Evolutionary conservation across 768 basidiomycete species (phyloP).

Genomic region (Termitomyces sp.): DNA sequence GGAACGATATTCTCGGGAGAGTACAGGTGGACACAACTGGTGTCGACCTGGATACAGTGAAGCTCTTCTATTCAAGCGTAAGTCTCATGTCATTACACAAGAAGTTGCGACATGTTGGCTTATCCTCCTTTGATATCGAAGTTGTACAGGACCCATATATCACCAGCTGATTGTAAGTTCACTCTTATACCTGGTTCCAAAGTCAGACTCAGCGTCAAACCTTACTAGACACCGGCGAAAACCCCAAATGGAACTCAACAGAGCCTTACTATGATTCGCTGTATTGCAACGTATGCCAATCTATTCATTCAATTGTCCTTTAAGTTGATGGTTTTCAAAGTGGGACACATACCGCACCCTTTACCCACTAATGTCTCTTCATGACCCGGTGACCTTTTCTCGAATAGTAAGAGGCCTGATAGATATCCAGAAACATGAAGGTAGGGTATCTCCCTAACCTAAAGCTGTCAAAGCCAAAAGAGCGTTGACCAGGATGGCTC

Average conservation of each 20-base stretch:
- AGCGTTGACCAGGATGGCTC: slow-evolving; percentile 46
- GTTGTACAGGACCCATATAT: slow-evolving; percentile 58
- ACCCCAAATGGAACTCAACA: slow-evolving; percentile 55
- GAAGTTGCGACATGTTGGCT: background rate
- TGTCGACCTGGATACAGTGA: slow-evolving; percentile 43
- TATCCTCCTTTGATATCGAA: slow-evolving; percentile 12
- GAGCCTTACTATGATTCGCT: slow-evolving; percentile 66
- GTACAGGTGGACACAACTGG: slow-evolving; percentile 46
- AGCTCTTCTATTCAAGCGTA: slow-evolving; percentile 57
- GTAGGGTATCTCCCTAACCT: slow-evolving; percentile 19
- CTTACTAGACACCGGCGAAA: slow-evolving; percentile 52
- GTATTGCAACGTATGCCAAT: slow-evolving; percentile 55
- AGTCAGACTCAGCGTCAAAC: background rate
- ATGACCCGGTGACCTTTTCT: slow-evolving; percentile 55
- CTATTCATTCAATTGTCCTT: background rate
- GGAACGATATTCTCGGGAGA: slow-evolving; percentile 54
- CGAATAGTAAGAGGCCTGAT: slow-evolving; percentile 61
- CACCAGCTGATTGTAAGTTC: slow-evolving; percentile 56
- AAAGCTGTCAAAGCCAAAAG: background rate
- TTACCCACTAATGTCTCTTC: slow-evolving; percentile 58
- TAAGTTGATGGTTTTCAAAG: slow-evolving; percentile 20
- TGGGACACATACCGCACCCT: slow-evolving; percentile 66
- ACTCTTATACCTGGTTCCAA: background rate
- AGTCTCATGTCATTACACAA: slow-evolving; percentile 8
- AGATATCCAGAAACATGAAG: slow-evolving; percentile 63